Evolutionary conservation across 2,329 filamentous ascomycete genomes (phyloP).

Genomic region (Cercospora sesami): DNA sequence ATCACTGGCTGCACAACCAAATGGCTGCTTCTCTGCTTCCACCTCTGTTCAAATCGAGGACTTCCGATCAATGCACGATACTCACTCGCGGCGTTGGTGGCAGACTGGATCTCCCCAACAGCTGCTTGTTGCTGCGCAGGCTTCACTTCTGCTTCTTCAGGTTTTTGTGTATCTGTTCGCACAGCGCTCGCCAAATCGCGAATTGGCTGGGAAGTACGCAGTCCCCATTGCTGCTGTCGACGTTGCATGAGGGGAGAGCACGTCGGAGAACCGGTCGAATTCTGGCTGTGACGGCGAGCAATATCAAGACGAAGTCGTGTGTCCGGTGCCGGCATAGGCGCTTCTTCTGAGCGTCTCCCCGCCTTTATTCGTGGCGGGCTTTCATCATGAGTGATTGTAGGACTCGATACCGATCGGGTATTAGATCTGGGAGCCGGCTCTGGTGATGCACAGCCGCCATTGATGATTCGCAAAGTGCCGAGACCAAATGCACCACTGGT

Average conservation of each 20-base stretch:
- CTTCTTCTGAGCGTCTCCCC: neutral
- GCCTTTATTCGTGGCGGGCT: neutral
- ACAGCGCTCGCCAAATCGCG: neutral
- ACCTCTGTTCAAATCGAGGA: conserved; percentile 29
- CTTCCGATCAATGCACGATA: conserved; percentile 6
- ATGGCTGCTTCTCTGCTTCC: conserved; percentile 29
- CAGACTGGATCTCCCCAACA: neutral
- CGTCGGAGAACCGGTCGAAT: neutral
- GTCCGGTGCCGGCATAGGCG: neutral
- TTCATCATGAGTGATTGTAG: neutral
- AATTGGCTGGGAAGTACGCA: conserved; percentile 13
- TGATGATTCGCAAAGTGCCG: conserved; percentile 50
- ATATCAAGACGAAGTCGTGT: neutral
- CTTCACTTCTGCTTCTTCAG: neutral
- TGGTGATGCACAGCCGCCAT: conserved; percentile 48
- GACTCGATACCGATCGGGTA: neutral
- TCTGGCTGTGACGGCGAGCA: conserved; percentile 13
- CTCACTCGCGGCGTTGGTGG: neutral
- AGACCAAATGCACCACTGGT: conserved; percentile 41
- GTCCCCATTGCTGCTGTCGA: conserved; percentile 18
- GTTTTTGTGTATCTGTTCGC: neutral
- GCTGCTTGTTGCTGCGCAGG: neutral
- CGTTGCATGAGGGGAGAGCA: conserved; percentile 10
- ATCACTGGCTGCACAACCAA: conserved; percentile 15
- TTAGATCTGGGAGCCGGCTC: conserved; percentile 40